Conservation (phyloP, 1,284 basidiomycete genomes). For the Ganoderma sinense region DNA sequence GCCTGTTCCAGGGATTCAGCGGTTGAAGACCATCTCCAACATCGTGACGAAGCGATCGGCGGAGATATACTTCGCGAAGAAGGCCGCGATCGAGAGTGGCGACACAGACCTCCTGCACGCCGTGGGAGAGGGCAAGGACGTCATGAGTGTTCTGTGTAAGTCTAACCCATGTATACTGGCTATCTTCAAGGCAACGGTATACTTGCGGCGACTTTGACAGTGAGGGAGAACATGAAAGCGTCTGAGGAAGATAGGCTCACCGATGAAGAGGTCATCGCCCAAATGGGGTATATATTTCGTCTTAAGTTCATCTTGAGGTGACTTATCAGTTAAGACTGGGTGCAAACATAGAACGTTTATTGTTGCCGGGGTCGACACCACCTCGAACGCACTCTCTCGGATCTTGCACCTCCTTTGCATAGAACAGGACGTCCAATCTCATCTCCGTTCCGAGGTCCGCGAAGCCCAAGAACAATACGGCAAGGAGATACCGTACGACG, state of each 20-base stretch:
- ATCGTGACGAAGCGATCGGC: conserved; percentile 44
- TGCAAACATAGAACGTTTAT: conserved; percentile 31
- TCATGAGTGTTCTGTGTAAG: conserved; percentile 11
- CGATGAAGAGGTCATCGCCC: conserved; percentile 41
- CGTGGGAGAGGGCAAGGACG: conserved; percentile 40
- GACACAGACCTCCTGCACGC: conserved; percentile 32
- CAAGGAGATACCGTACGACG: conserved; percentile 38
- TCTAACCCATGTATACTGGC: neutral
- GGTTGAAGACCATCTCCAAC: conserved; percentile 38
- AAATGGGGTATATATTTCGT: conserved; percentile 40
- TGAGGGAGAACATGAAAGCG: conserved; percentile 7
- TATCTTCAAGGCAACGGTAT: neutral
- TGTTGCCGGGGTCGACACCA: conserved; percentile 39
- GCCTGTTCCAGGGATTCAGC: neutral
- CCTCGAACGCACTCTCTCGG: conserved; percentile 37
- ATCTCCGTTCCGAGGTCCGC: conserved; percentile 34
- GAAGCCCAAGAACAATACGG: conserved; percentile 18
- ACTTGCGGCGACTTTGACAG: neutral
- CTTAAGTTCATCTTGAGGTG: neutral
- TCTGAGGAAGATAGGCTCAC: conserved; percentile 37
- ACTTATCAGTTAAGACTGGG: neutral
- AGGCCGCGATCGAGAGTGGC: conserved; percentile 52
- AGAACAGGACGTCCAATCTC: conserved; percentile 14
- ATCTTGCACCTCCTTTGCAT: conserved; percentile 31
- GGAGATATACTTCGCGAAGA: conserved; percentile 49